Conservation (phyloP, 805 yeast species). For the Myxozyma melibiosi region DNA sequence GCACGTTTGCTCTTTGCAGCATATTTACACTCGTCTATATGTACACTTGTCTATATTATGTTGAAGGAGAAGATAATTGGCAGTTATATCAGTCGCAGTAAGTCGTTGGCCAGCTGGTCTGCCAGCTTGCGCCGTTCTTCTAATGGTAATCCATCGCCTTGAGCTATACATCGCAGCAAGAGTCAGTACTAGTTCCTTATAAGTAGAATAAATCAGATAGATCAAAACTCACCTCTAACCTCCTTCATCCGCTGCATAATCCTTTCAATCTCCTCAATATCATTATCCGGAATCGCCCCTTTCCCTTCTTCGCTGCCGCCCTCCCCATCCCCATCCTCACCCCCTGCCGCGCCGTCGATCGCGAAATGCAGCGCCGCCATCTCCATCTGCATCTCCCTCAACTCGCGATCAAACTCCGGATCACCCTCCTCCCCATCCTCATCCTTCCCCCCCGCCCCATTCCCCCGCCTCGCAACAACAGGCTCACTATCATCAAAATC, state of each 20-base stretch:
- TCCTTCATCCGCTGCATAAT: slow-evolving; percentile 37
- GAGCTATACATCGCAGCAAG: slow-evolving; percentile 10
- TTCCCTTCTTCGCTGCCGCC: slow-evolving; percentile 18
- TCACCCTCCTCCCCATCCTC: slow-evolving; percentile 13
- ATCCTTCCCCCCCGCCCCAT: background rate
- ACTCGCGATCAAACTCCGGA: slow-evolving; percentile 25
- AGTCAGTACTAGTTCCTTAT: no score
- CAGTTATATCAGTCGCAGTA: slow-evolving; percentile 32
- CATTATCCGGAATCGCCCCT: slow-evolving; percentile 13
- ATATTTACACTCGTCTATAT: background rate
- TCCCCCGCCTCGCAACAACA: no score
- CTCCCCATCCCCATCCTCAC: slow-evolving; percentile 2
- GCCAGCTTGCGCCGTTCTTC: slow-evolving; percentile 42
- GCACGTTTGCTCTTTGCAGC: background rate
- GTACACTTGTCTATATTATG: background rate
- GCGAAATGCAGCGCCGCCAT: slow-evolving; percentile 33
- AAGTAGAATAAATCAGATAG: background rate
- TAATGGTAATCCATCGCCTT: slow-evolving; percentile 29
- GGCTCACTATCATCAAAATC: slow-evolving; percentile 5
- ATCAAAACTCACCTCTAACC: slow-evolving; percentile 35
- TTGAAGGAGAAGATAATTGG: background rate
- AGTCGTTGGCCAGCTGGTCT: slow-evolving; percentile 41
- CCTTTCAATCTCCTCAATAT: slow-evolving; percentile 39
- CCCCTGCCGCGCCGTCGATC: slow-evolving; percentile 11
- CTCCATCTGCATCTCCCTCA: slow-evolving; percentile 32